phyloP scores from a whole-genome alignment of 2,329 filamentous ascomycete species.

The Aspergillus sp. region DNA sequence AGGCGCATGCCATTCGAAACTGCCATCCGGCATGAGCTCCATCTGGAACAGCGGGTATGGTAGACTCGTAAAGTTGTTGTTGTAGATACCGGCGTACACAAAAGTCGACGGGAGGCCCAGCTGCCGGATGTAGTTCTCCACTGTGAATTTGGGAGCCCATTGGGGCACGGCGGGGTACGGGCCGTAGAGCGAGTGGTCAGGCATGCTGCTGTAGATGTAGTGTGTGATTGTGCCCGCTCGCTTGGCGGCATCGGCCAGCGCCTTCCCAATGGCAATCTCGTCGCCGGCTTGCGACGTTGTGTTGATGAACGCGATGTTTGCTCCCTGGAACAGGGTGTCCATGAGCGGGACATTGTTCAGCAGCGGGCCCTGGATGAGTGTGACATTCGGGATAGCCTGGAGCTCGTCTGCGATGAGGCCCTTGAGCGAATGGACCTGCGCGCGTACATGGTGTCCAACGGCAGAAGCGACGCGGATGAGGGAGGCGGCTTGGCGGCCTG shows the following conservation, averaged over 20 bases:
- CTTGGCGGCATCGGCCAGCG: slow-evolving; percentile 87
- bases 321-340: slow-evolving; percentile 76
- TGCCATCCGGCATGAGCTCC: slow-evolving; percentile 81
- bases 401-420: slow-evolving; percentile 90
- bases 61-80: slow-evolving; percentile 97
- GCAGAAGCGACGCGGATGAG: slow-evolving; percentile 93
- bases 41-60: slow-evolving; percentile 94
- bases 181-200: slow-evolving; percentile 83
- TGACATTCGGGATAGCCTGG: slow-evolving; percentile 78
- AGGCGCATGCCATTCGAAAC: slow-evolving; percentile 89
- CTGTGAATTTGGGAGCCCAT: slow-evolving; percentile 89
- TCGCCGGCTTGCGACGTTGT: slow-evolving; percentile 91
- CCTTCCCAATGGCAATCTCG: slow-evolving; percentile 85
- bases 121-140: slow-evolving; percentile 87
- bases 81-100: slow-evolving; percentile 96
- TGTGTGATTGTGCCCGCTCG: slow-evolving; percentile 77
- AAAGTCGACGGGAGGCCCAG: slow-evolving; percentile 86
- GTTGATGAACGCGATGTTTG: slow-evolving; percentile 94
- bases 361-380: slow-evolving; percentile 67
- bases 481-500: slow-evolving; percentile 92
- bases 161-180: slow-evolving; percentile 84
- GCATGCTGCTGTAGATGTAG: slow-evolving; percentile 97
- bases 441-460: slow-evolving; percentile 89
- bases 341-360: slow-evolving; percentile 76
- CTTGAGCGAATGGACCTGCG: slow-evolving; percentile 85